These are phyloP conservation scores for Penicillium paxilli DNA, from an alignment of 495 filamentous ascomycete species.

Conservation along the genomic window DNA sequence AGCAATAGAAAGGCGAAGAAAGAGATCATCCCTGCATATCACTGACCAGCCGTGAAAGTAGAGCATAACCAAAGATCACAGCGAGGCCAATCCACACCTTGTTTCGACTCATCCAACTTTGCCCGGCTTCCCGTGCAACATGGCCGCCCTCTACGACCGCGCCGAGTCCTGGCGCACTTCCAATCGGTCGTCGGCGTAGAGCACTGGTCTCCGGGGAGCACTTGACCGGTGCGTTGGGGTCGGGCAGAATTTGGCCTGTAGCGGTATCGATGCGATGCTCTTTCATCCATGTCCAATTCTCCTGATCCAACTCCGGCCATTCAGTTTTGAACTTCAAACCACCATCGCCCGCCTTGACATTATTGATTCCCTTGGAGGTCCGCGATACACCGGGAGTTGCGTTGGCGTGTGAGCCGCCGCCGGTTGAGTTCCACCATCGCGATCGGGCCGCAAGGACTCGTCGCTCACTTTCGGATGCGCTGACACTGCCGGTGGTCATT, in stretches of 20 bases:
- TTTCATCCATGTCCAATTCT: conserved; percentile 94
- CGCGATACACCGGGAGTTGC: conserved; percentile 45
- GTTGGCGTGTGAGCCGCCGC: conserved; percentile 74
- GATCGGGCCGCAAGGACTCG: conserved; percentile 74
- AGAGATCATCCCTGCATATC: conserved; percentile 44
- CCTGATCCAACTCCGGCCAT: conserved; percentile 86
- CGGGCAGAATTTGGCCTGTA: conserved; percentile 63
- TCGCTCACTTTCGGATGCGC: conserved; percentile 74
- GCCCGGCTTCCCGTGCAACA: conserved; percentile 72
- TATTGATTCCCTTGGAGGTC: conserved; percentile 58
- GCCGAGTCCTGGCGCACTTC: conserved; percentile 70
- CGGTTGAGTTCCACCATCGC: conserved; percentile 96
- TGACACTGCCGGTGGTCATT: conserved; percentile 96
- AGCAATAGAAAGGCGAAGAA: conserved; percentile 3
- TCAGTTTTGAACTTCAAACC: conserved; percentile 85
- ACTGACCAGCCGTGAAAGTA: conserved; percentile 72
- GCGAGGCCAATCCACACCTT: conserved; percentile 69
- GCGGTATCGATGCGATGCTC: conserved; percentile 76
- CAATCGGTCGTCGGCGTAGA: conserved; percentile 62
- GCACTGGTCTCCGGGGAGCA: conserved; percentile 67
- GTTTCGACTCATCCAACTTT: conserved; percentile 77
- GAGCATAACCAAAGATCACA: conserved; percentile 73
- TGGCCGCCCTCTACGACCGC: conserved; percentile 76
- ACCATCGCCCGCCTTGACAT: conserved; percentile 81
- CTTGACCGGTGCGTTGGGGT: conserved; percentile 39